These are phyloP conservation scores for Neocallimastix lanati DNA, from an alignment of 192 early-diverging fungal species.

Conservation along the genomic window DNA sequence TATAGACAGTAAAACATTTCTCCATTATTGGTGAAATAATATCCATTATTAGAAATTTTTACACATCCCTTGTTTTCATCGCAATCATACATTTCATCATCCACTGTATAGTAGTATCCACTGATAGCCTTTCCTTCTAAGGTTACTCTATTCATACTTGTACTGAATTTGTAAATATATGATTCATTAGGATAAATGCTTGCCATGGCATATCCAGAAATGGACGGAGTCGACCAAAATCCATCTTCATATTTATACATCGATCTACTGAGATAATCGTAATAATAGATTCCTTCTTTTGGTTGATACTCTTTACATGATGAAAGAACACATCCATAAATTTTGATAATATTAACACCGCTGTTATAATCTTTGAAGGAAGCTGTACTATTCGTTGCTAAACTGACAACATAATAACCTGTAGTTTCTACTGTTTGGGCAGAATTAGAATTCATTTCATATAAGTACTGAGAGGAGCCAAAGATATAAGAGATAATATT, in stretches of 20 bases:
- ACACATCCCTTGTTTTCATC: neutral
- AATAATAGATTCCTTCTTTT: neutral
- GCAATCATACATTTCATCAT: neutral
- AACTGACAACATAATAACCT: neutral
- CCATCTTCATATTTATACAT: neutral
- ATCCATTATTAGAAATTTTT: neutral
- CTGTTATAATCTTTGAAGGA: neutral
- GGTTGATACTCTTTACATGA: neutral
- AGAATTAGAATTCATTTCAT: neutral
- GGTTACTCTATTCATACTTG: neutral
- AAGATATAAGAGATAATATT: neutral
- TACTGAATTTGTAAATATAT: neutral
- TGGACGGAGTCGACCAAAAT: neutral
- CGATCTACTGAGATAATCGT: neutral
- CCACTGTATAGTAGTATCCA: neutral
- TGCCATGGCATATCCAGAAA: neutral
- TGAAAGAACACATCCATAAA: neutral
- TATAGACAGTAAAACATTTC: neutral
- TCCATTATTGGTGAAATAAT: neutral
- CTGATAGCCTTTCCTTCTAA: neutral
- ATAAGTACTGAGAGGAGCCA: neutral
- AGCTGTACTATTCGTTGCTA: neutral
- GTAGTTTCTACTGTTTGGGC: neutral
- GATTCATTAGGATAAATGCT: neutral
- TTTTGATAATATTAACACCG: neutral